Evolutionary conservation across 805 yeast genomes (phyloP).

Genomic region (Saturnispora saitoi): DNA sequence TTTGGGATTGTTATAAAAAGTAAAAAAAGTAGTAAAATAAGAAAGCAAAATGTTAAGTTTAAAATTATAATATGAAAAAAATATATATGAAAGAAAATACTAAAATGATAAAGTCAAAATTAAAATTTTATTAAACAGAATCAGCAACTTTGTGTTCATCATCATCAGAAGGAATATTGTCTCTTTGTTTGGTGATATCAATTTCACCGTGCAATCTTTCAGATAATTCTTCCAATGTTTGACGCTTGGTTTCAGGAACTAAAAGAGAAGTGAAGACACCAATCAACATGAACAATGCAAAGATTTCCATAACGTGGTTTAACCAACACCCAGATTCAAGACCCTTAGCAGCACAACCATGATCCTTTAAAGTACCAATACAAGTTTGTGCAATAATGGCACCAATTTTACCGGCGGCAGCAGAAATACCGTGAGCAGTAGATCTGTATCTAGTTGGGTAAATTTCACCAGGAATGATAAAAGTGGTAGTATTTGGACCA

Average conservation of each 20-base stretch:
- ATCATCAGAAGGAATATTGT: conserved; percentile 21
- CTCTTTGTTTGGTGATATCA: conserved; percentile 28
- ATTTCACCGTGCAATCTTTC: conserved; percentile 79
- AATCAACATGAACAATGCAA: conserved; percentile 81
- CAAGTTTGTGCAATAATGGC: conserved; percentile 87
- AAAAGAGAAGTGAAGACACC: conserved; percentile 60
- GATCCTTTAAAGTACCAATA: conserved; percentile 73
- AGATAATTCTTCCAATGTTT: conserved; percentile 74
- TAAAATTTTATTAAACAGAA: conserved; percentile 10
- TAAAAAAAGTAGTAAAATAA: not conserved
- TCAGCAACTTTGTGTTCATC: conserved; percentile 22
- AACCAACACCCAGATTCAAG: conserved; percentile 59
- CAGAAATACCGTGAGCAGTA: conserved; percentile 89
- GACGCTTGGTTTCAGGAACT: conserved; percentile 86
- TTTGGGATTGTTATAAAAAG: too few relatives aligned
- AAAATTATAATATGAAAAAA: not conserved
- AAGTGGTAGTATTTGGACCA: conserved; percentile 91
- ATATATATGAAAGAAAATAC: not conserved
- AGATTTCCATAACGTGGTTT: conserved; percentile 88
- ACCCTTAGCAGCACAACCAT: conserved; percentile 54
- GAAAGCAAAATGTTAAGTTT: not conserved
- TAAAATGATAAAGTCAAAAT: not conserved
- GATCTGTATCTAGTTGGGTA: conserved; percentile 95
- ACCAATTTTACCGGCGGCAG: conserved; percentile 86
- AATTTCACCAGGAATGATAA: conserved; percentile 83